phyloP scores from a whole-genome alignment of 2,329 filamentous ascomycete genomes.

The Pseudogymnoascus sp. region DNA sequence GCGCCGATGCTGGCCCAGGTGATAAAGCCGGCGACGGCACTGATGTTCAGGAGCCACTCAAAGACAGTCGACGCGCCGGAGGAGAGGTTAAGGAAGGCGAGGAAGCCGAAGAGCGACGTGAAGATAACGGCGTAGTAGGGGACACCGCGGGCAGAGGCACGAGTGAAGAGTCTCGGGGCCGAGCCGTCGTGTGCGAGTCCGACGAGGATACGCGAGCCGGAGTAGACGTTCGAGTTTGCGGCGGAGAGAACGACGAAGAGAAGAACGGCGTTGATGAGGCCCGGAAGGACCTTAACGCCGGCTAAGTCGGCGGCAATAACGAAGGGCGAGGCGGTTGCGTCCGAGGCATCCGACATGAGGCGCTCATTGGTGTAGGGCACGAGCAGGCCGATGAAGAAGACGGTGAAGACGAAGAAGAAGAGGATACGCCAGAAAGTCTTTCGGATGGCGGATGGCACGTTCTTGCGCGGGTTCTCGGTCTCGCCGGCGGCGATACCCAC shows the following conservation, averaged over 20 bases:
- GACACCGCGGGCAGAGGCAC: slow-evolving; percentile 53
- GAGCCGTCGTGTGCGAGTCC: slow-evolving; percentile 56
- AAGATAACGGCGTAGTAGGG: slow-evolving; percentile 52
- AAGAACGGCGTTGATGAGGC: slow-evolving; percentile 70
- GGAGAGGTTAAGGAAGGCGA: slow-evolving; percentile 61
- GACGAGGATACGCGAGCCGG: slow-evolving; percentile 59
- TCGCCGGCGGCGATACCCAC: slow-evolving; percentile 74
- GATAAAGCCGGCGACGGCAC: slow-evolving; percentile 60
- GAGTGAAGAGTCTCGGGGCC: slow-evolving; percentile 50
- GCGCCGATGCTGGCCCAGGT: slow-evolving; percentile 59
- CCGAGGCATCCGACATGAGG: slow-evolving; percentile 42
- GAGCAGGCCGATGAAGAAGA: slow-evolving; percentile 65
- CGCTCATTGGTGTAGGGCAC: slow-evolving; percentile 53
- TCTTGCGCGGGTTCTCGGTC: slow-evolving; percentile 62
- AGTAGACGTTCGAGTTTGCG: slow-evolving; percentile 70
- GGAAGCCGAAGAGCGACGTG: slow-evolving; percentile 50
- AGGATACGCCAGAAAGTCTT: slow-evolving; percentile 71
- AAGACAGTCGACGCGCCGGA: slow-evolving; percentile 52
- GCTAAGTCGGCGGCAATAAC: slow-evolving; percentile 53
- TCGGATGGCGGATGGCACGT: slow-evolving; percentile 63
- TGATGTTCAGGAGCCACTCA: slow-evolving; percentile 66
- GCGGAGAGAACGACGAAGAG: slow-evolving; percentile 72
- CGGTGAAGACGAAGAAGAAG: slow-evolving; percentile 53
- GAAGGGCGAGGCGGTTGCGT: slow-evolving; percentile 55
- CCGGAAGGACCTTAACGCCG: slow-evolving; percentile 53